Evolutionary conservation across 2,329 filamentous ascomycete species (phyloP).

Genomic region (Fusarium sp.): DNA sequence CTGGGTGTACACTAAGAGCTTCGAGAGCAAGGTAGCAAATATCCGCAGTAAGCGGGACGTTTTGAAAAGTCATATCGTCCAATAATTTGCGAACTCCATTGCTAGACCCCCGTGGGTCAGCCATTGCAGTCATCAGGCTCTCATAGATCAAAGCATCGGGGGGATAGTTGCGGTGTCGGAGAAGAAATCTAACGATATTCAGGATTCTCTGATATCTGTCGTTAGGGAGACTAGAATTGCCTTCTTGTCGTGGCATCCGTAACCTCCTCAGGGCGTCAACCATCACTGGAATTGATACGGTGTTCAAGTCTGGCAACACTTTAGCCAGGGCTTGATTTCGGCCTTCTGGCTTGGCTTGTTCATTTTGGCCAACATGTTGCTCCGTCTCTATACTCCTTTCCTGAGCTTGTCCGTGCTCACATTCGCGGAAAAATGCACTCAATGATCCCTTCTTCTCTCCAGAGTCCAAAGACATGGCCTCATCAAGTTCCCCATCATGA

Average conservation of each 20-base stretch:
- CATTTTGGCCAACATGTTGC: background rate
- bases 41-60: slow-evolving; percentile 69
- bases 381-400: background rate
- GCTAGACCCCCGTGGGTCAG: slow-evolving; percentile 73
- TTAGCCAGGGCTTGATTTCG: slow-evolving; percentile 12
- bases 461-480: background rate
- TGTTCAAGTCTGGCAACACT: slow-evolving; percentile 4
- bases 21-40: slow-evolving; percentile 78
- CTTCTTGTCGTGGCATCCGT: slow-evolving; percentile 33
- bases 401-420: background rate
- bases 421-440: slow-evolving; percentile 1
- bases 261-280: slow-evolving; percentile 42
- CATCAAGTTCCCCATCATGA: background rate
- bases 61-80: slow-evolving; percentile 72
- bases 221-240: slow-evolving; percentile 24
- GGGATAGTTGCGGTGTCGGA: slow-evolving; percentile 62
- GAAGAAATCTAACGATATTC: slow-evolving; percentile 64
- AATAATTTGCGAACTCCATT: slow-evolving; percentile 70
- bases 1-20: slow-evolving; percentile 83
- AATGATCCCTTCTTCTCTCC: background rate
- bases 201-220: slow-evolving; percentile 45
- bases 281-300: slow-evolving; percentile 36
- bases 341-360: background rate
- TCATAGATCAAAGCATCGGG: slow-evolving; percentile 74
- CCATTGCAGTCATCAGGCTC: slow-evolving; percentile 77